Conservation (phyloP, 345 rosid species). For the Eutrema yunnanense region DNA sequence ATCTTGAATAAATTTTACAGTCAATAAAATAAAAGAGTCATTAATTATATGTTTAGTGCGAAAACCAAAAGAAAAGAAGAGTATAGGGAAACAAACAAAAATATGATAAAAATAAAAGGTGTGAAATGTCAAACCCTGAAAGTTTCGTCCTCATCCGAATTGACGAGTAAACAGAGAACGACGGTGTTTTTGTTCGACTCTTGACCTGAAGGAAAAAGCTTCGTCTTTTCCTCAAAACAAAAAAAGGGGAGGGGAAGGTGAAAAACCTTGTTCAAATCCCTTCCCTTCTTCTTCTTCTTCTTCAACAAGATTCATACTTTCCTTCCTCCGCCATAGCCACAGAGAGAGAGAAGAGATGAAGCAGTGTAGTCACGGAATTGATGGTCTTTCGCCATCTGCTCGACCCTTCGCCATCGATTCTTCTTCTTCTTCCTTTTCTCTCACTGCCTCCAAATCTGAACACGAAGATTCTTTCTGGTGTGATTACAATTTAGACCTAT, state of each 20-base stretch:
- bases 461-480: slow-evolving; percentile 21
- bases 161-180: slow-evolving; percentile 24
- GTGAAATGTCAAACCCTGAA: neutral
- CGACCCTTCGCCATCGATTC: slow-evolving; percentile 8
- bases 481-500: slow-evolving; percentile 27
- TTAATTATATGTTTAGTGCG: too few species aligned
- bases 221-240: neutral
- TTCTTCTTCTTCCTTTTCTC: slow-evolving; percentile 9
- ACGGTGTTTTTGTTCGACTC: neutral
- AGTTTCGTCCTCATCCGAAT: slow-evolving; percentile 9
- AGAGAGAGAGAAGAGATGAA: slow-evolving; percentile 12
- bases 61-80: neutral
- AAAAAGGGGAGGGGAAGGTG: slow-evolving; percentile 21
- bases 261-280: slow-evolving; percentile 10
- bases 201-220: slow-evolving; percentile 18
- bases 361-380: slow-evolving; percentile 9
- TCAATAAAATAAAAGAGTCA: too few species aligned
- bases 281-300: slow-evolving; percentile 11
- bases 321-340: neutral
- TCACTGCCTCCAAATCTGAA: slow-evolving; percentile 22
- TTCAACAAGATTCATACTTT: neutral
- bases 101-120: neutral
- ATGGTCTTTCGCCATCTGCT: slow-evolving; percentile 25
- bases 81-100: neutral
- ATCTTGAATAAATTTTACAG: too few species aligned